Base-by-base conservation (phyloP, 306 rosid genomes). In the Coriaria nepalensis region DNA sequence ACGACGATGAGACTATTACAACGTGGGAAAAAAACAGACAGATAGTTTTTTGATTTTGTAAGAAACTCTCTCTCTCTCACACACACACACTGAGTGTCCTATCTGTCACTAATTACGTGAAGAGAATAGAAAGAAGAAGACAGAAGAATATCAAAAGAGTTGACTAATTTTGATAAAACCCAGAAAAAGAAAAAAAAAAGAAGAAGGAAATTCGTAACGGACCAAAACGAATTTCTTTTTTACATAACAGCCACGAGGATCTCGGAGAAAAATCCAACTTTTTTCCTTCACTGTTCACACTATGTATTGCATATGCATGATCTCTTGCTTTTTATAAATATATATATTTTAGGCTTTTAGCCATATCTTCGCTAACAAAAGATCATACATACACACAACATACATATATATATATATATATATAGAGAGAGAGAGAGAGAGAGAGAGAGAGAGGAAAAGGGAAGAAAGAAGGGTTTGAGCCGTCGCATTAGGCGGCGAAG, bases 211-310 rank as follows among this genome's bases (percentile, higher is more conserved):
- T 52, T 20, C 29, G 29, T 1, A 20, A 20, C 29, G 29, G 29
- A 20, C 29, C 3, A 20, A 20, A 20, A 20, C 1, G 29, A 20
- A 20, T 20, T 20, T 20, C 29, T 20, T 20, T 20, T 20, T 6
- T 29, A 43, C 33, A 43, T 55, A 56, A 60, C 64, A 33, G 29
- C 49, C 47, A 54, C 81, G 55, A 77, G 71, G 76, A 90, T 74
- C 75, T 81, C 74, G 75, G 72, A 68, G 71, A 64, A 59, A 68
- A 51, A 50, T 56, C 46, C 13, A 63, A 37, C 60, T 58, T 13
- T 45, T 43, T 6, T 56, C 57, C 63, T 56, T 53, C 43, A 59
- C 12, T 40, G n/a, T 53, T 41, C 13, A 9, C 56, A 20, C 6
- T 41, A 53, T 36, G 20, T 65, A 40, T 50, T 41, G n/a, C 10